These are phyloP conservation scores for Talaromyces pinophilus DNA, from an alignment of 2,329 filamentous ascomycete species.

Conservation along the genomic window DNA sequence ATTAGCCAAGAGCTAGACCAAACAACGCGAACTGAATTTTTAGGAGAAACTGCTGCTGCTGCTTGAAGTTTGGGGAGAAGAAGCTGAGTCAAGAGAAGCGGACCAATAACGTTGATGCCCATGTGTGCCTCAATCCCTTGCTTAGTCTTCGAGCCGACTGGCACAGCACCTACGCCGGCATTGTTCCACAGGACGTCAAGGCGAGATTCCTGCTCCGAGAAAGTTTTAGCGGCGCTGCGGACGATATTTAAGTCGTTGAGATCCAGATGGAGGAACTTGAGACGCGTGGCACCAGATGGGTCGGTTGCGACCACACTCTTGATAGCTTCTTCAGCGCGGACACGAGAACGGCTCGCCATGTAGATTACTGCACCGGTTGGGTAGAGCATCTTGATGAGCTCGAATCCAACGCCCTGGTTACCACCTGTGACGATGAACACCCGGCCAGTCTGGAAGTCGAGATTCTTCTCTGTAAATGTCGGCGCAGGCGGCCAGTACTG, in stretches of 20 bases:
- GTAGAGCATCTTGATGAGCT: conserved; percentile 31
- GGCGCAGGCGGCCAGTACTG: conserved; percentile 29
- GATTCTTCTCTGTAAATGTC: conserved; percentile 28
- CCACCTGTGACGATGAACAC: conserved; percentile 35
- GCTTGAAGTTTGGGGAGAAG: conserved; percentile 35
- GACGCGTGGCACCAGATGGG: neutral
- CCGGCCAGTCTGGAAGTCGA: conserved; percentile 27
- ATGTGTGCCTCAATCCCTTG: conserved; percentile 41
- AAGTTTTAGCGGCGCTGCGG: conserved; percentile 33
- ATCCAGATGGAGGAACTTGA: neutral
- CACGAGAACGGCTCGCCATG: conserved; percentile 26
- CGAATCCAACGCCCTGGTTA: conserved; percentile 29
- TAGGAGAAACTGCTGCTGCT: conserved; percentile 6
- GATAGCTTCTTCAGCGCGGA: conserved; percentile 11
- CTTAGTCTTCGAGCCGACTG: conserved; percentile 34
- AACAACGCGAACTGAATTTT: conserved; percentile 38
- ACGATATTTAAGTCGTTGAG: neutral
- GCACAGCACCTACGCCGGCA: conserved; percentile 41
- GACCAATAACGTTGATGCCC: conserved; percentile 45
- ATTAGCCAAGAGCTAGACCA: conserved; percentile 31
- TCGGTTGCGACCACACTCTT: neutral
- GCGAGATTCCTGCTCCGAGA: conserved; percentile 37
- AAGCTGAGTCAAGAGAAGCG: conserved; percentile 43
- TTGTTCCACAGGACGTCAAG: conserved; percentile 49
- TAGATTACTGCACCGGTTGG: conserved; percentile 28